Evolutionary conservation across 2,329 filamentous ascomycete genomes (phyloP).

Genomic region (Calycina marina): DNA sequence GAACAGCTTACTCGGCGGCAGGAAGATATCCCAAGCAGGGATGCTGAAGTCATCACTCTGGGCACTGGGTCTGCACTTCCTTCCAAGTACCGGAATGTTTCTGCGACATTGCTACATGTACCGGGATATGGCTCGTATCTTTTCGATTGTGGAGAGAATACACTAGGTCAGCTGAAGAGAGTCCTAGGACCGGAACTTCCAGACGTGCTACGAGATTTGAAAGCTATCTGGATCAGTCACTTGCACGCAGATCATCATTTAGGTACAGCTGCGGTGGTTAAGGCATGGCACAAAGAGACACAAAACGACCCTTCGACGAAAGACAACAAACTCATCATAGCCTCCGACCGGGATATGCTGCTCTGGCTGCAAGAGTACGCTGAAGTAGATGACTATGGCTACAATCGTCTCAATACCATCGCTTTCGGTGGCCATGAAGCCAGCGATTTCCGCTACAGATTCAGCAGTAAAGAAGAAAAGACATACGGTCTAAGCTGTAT

Average conservation of each 20-base stretch:
- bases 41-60: constrained; percentile 73
- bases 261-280: constrained; percentile 67
- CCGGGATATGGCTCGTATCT: constrained; percentile 80
- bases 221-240: constrained; percentile 84
- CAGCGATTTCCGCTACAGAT: constrained; percentile 18
- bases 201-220: constrained; percentile 63
- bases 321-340: constrained; percentile 41
- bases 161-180: constrained; percentile 72
- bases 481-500: constrained; percentile 51
- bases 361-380: constrained; percentile 69
- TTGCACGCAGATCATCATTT: constrained; percentile 94
- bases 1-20: constrained; percentile 36
- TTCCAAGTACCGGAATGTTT: constrained; percentile 92
- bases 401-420: constrained; percentile 28
- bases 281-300: constrained; percentile 54
- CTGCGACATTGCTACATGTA: constrained; percentile 69
- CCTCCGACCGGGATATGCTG: constrained; percentile 58
- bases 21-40: constrained; percentile 52
- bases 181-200: constrained; percentile 52
- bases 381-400: constrained; percentile 62
- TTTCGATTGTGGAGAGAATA: constrained; percentile 85
- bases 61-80: constrained; percentile 85
- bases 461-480: constrained; percentile 28
- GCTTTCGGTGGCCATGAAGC: constrained; percentile 5
- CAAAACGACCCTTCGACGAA: constrained; percentile 26